These are phyloP conservation scores for Rossbeevera mucosa DNA, from an alignment of 768 basidiomycete species.

Conservation along the genomic window DNA sequence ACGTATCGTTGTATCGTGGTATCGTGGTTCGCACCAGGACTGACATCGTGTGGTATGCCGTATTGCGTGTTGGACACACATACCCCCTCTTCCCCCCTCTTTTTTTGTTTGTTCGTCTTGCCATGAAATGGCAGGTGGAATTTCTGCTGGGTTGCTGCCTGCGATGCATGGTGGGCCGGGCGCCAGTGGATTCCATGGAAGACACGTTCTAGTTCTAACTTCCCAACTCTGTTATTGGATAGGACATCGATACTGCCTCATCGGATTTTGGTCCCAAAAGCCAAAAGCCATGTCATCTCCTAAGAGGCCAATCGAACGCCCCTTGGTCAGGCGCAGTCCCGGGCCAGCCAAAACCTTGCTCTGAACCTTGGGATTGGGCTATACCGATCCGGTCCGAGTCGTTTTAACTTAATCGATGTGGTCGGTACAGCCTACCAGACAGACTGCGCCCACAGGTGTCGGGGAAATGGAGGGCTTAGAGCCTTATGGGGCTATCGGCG, in stretches of 20 bases:
- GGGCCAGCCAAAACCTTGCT: not conserved
- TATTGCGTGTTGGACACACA: not conserved
- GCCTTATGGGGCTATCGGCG: not conserved
- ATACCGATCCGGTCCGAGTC: not conserved
- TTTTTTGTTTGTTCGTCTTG: not conserved
- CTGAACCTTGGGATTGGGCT: not conserved
- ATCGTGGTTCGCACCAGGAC: not conserved
- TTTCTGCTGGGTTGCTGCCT: not conserved
- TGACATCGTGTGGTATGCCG: not conserved
- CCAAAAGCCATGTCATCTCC: not conserved
- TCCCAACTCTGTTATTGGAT: not conserved
- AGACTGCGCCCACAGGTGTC: not conserved
- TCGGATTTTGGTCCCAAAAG: not conserved
- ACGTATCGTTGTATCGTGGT: not conserved
- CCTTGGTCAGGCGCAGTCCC: not conserved
- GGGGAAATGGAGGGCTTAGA: not conserved
- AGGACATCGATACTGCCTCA: not conserved
- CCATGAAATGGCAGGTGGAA: not conserved
- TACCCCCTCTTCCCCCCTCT: not conserved
- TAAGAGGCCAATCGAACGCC: no score
- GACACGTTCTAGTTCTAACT: not conserved
- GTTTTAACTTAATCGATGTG: conserved; percentile 11
- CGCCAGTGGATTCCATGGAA: not conserved
- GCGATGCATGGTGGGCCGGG: not conserved
- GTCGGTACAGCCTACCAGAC: conserved; percentile 32